These are phyloP conservation scores for Mrakia gelida DNA, from an alignment of 768 basidiomycete genomes.

Conservation along the genomic window DNA sequence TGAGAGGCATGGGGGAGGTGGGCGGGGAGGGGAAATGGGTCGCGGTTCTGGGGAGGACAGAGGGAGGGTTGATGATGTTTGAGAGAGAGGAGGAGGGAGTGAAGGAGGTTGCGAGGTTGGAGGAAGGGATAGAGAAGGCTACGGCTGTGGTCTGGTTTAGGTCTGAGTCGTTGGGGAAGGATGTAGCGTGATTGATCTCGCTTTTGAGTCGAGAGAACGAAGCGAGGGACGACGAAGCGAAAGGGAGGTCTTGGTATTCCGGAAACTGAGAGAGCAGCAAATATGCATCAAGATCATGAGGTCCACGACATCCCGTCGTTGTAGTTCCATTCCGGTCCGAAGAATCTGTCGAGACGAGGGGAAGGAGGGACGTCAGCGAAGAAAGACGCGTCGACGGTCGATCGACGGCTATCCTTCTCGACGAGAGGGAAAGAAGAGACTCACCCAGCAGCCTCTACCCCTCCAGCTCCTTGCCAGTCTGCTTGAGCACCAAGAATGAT, in stretches of 20 bases:
- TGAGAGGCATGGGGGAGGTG: background rate
- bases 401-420: background rate
- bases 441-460: slow-evolving; percentile 72
- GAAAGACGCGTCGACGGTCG: background rate
- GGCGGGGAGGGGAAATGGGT: background rate
- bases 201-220: too few relatives aligned
- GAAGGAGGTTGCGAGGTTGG: background rate
- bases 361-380: background rate
- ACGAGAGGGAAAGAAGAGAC: background rate
- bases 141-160: background rate
- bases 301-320: background rate
- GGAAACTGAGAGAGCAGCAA: too few relatives aligned
- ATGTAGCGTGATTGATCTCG: too few relatives aligned
- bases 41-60: background rate
- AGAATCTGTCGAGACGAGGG: background rate
- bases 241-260: too few relatives aligned
- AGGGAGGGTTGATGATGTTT: background rate
- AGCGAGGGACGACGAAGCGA: too few relatives aligned
- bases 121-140: background rate
- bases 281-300: background rate
- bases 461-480: slow-evolving; percentile 64
- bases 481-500: slow-evolving; percentile 56
- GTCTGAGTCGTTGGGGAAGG: background rate
- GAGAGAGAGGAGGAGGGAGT: background rate
- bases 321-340: background rate